Conservation (phyloP, 495 filamentous ascomycete species). For the Apodospora peruviana region DNA sequence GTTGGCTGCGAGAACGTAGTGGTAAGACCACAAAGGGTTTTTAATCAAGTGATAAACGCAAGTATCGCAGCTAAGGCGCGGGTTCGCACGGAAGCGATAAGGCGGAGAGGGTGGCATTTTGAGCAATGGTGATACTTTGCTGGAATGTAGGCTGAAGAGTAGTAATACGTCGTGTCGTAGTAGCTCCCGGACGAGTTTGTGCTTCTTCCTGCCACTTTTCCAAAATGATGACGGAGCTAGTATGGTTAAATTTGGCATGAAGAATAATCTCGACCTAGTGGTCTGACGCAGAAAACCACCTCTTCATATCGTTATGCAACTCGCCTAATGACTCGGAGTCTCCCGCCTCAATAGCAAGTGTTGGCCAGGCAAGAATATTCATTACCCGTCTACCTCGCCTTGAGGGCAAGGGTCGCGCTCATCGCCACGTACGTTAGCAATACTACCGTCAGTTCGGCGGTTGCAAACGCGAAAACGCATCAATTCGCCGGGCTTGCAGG, state of each 20-base stretch:
- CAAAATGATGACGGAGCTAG: slow-evolving; percentile 12
- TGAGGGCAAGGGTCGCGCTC: too few relatives aligned
- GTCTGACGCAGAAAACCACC: slow-evolving; percentile 28
- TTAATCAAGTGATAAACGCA: too few relatives aligned
- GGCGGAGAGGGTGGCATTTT: too few relatives aligned
- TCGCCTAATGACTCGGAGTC: slow-evolving; percentile 17
- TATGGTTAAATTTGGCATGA: slow-evolving; percentile 15
- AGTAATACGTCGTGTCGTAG: slow-evolving; percentile 6
- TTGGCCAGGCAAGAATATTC: slow-evolving; percentile 29
- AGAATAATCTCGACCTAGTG: slow-evolving; percentile 28
- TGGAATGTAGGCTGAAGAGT: slow-evolving; percentile 5
- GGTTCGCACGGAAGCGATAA: too few relatives aligned
- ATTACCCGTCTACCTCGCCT: too few relatives aligned
- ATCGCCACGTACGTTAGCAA: too few relatives aligned
- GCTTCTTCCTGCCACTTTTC: slow-evolving; percentile 12
- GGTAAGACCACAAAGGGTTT: too few relatives aligned
- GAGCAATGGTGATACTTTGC: not conserved
- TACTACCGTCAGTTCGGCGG: too few relatives aligned
- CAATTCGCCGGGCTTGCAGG: too few relatives aligned
- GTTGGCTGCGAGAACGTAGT: too few relatives aligned
- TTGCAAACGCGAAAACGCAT: too few relatives aligned
- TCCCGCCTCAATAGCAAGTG: slow-evolving; percentile 28
- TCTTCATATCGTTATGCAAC: slow-evolving; percentile 19
- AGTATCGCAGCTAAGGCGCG: too few relatives aligned
- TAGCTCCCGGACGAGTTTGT: slow-evolving; percentile 14